Evolutionary conservation across 2,329 filamentous ascomycete genomes (phyloP).

Genomic region (Exophiala mesophila): DNA sequence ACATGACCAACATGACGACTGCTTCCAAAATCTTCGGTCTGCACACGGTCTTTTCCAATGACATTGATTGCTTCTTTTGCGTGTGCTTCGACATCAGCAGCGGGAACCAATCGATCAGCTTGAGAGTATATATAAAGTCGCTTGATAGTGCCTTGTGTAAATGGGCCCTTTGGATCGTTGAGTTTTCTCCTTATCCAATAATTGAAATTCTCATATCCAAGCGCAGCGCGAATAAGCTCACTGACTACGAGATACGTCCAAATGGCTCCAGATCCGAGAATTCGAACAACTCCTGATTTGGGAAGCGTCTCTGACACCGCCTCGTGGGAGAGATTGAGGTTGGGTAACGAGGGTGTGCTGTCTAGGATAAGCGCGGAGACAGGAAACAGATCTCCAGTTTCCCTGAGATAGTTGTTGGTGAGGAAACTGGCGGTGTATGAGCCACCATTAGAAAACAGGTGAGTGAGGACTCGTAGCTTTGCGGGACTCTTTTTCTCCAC

Average conservation of each 20-base stretch:
- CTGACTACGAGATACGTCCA: conserved; percentile 41
- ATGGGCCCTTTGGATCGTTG: conserved; percentile 33
- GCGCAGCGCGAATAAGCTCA: conserved; percentile 30
- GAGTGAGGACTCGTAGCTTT: conserved; percentile 40
- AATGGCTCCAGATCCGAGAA: conserved; percentile 8
- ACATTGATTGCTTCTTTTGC: conserved; percentile 36
- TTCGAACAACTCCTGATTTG: conserved; percentile 9
- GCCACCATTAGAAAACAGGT: conserved; percentile 53
- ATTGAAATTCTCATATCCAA: conserved; percentile 26
- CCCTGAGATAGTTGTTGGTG: conserved; percentile 30
- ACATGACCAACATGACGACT: conserved; percentile 51
- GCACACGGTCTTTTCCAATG: conserved; percentile 29
- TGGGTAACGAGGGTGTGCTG: conserved; percentile 23
- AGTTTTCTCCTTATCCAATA: conserved; percentile 29
- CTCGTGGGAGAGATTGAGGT: conserved; percentile 5
- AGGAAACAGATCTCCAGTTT: conserved; percentile 31
- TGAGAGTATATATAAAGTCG: conserved; percentile 52
- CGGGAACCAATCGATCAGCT: conserved; percentile 46
- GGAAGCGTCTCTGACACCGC: conserved; percentile 16
- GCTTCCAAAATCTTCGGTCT: conserved; percentile 44
- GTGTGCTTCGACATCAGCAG: conserved; percentile 47
- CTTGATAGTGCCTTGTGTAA: conserved; percentile 41
- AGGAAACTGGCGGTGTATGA: conserved; percentile 40
- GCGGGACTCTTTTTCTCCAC: conserved; percentile 20
- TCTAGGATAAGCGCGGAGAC: conserved; percentile 50